Evolutionary conservation across 169 alveolate genomes (phyloP).

Genomic region (Plasmodium blacklocki): DNA sequence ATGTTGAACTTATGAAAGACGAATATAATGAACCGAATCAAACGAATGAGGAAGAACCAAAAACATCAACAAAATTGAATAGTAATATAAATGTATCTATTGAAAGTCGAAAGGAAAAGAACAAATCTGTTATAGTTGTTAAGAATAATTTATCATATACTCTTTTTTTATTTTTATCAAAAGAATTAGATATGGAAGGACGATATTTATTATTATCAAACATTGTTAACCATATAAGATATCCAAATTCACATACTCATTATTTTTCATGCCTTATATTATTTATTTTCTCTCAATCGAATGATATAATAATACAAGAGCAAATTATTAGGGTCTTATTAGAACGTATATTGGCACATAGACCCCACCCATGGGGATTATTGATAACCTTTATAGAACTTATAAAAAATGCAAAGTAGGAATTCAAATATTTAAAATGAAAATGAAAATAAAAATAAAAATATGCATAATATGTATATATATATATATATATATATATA

Average conservation of each 20-base stretch:
- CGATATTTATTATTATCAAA: slow-evolving; percentile 93
- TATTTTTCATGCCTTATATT: slow-evolving; percentile 90
- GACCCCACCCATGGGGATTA: slow-evolving; percentile 99
- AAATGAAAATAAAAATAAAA: too few species aligned
- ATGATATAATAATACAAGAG: slow-evolving; percentile 92
- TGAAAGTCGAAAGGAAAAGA: slow-evolving; percentile 8
- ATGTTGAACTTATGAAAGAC: slow-evolving; percentile 61
- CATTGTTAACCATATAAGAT: slow-evolving; percentile 96
- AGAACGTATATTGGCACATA: slow-evolving; percentile 92
- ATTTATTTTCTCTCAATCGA: slow-evolving; percentile 84
- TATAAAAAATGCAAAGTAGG: slow-evolving; percentile 88
- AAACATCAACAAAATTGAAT: neutral
- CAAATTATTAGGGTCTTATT: slow-evolving; percentile 91
- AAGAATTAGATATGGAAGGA: slow-evolving; percentile 87
- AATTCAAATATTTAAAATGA: neutral
- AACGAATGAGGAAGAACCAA: neutral
- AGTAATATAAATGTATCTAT: neutral
- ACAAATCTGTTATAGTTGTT: slow-evolving; percentile 30
- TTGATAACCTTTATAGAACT: slow-evolving; percentile 89
- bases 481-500: neutral
- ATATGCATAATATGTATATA: too few species aligned
- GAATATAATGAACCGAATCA: slow-evolving; percentile 8
- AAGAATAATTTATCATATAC: slow-evolving; percentile 71
- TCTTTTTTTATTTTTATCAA: slow-evolving; percentile 84
- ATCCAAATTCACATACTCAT: slow-evolving; percentile 96